Evolutionary conservation across 768 basidiomycete species (phyloP), one percentile per base, ranked within the genome.

Genomic region (Amanita brunnescens): DNA sequence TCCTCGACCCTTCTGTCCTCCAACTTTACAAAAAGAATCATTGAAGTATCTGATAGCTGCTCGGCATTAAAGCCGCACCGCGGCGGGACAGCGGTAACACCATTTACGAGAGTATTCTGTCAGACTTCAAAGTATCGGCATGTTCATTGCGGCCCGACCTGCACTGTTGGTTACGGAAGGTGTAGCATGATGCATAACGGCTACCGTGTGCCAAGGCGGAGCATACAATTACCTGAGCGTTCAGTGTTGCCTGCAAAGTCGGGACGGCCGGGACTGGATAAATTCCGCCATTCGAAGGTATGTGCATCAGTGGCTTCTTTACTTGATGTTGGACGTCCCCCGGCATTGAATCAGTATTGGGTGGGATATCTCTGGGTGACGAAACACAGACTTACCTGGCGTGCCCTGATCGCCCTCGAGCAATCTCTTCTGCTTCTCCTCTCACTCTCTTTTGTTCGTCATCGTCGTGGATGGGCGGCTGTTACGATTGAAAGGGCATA

Each of bases 241-340:
- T 48, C 6, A 14, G 21, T 24, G 72, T 64, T 7, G 63, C 57
- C 49, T 30, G 65, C 54, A 64, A 66, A 55, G 56, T 56, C 33
- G 67, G 58, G 55, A 62, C 55, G 12, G 69, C 61, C 18, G 75
- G 67, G 3, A 71, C 57, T 0, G 78, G 76, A 20, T 74, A 78
- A 63, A 78, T 78, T 23, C 70, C 76, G 51, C 75, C 77, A 20
- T 77, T 78, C 0, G 81, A 78, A 2, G 81, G 79, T 33, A 81
- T 79, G 38, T 81, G 76, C 69, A 81, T 74, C 38, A 80, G 82
- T 1, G 81, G 76, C 61, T 79, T 77, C 70, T 83, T 83, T 60
- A 80, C 64, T 47, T 79, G 79, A 10, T 80, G 73, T 42, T 76
- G 75, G 59, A 82, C 71, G 1, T 83, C 70, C n/a, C n/a, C n/a